These are phyloP conservation scores for Cordyceps tenuipes DNA, from an alignment of 2,329 filamentous ascomycete genomes.

Conservation along the genomic window DNA sequence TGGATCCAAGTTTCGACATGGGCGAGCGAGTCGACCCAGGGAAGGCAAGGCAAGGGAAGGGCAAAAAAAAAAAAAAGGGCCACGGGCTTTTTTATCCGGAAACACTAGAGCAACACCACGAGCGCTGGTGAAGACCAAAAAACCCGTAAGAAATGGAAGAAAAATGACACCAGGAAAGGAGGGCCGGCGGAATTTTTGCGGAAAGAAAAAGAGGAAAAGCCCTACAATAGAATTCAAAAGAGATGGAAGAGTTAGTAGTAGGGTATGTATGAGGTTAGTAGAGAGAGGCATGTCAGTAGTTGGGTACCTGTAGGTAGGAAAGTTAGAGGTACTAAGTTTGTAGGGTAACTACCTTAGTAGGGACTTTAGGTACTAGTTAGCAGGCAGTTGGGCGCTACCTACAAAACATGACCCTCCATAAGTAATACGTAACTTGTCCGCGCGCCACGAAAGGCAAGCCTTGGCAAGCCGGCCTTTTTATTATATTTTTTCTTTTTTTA, in stretches of 20 bases:
- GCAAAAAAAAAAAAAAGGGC: background rate
- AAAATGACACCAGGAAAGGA: background rate
- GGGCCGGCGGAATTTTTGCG: background rate
- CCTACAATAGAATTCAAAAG: background rate
- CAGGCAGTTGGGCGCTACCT: no score
- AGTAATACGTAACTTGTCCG: no score
- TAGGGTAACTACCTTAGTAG: no score
- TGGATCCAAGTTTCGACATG: conserved; percentile 11
- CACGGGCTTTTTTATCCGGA: background rate
- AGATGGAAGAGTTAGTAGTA: background rate
- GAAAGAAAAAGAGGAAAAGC: background rate
- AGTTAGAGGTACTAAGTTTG: no score
- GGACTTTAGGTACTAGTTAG: no score
- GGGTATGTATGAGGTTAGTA: no score
- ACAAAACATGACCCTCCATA: no score
- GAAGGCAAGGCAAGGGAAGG: no score
- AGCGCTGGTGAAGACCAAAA: background rate
- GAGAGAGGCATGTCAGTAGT: no score
- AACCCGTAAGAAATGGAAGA: background rate
- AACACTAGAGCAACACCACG: conserved; percentile 7
- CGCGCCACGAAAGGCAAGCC: background rate
- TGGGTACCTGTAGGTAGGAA: no score
- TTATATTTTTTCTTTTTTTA: no score
- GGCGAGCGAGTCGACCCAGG: background rate
- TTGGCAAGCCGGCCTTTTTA: background rate